Conservation (phyloP, 2,329 filamentous ascomycete genomes). For the Xylariaceae sp. region DNA sequence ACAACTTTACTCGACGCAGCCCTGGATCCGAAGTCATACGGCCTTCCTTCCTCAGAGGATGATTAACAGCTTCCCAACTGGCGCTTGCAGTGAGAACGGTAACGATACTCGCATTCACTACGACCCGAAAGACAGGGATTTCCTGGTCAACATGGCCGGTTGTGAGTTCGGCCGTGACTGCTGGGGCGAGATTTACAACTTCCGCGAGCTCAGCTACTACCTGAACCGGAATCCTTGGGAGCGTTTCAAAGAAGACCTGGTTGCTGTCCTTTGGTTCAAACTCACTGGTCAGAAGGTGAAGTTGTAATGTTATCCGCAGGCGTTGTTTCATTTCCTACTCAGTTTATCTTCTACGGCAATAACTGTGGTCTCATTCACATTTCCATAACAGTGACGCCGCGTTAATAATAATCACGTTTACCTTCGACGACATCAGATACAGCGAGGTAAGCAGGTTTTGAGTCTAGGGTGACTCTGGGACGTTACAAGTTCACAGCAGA, state of each 20-base stretch:
- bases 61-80: constrained; percentile 90
- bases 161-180: constrained; percentile 97
- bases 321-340: not conserved
- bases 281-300: constrained; percentile 57
- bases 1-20: constrained; percentile 83
- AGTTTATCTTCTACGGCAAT: not conserved
- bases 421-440: not conserved
- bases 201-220: constrained; percentile 83
- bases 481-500: not conserved
- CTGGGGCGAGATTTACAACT: constrained; percentile 97
- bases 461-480: not conserved
- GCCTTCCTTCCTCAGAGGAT: constrained; percentile 86
- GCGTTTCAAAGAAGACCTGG: constrained; percentile 61
- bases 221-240: constrained; percentile 83
- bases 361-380: not conserved
- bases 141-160: constrained; percentile 96
- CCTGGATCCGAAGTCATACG: constrained; percentile 85
- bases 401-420: not conserved
- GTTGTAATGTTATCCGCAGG: constrained; percentile 35
- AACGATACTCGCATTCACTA: constrained; percentile 81
- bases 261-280: constrained; percentile 58
- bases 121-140: constrained; percentile 76
- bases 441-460: not conserved
- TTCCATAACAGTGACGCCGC: not conserved
- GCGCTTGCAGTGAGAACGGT: constrained; percentile 75